Evolutionary conservation across 2,329 filamentous ascomycete genomes (phyloP), one percentile per base, ranked within the genome.

Genomic region (Trichoderma semiorbis): DNA sequence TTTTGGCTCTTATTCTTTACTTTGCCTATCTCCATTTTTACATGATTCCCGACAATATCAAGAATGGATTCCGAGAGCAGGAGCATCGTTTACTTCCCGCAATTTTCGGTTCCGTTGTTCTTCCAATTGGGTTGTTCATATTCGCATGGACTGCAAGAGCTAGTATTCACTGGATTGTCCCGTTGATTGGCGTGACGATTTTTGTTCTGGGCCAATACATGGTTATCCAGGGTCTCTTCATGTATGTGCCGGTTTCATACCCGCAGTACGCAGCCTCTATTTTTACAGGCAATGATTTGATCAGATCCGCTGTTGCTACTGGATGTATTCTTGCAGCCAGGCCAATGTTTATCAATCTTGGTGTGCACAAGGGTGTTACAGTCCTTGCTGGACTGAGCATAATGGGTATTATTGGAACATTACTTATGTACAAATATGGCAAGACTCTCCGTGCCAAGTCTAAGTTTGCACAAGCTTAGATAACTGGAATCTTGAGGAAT

Each of bases 21-120:
- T 62, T 63, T 70, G 58, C 58, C 57, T 70, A 63, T 30, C 67
- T 63, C 30, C 8, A 62, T 30, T 63, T 69, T 28, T 50, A 69
- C 57, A 63, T 55, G 57, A 63, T 43, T 28, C 43, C 67, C 5
- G 58, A 53, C 2, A 70, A 55, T 11, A 32, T 47, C 7, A 69
- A 50, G n/a, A 60, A 60, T 32, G 66, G 66, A n/a, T 60, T 69
- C 7, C 26, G 66, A 34, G 53, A 60, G 26, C 55, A 69, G 28
- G 55, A 69, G 55, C 53, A 69, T 5, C 34, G 53, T 26, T 30
- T 69, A 36, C n/a, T 69, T 14, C 66, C 66, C 6, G 66, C 53
- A 1, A 60, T 50, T 5, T 18, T 61, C 8, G 66, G 53, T 3
- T 61, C 66, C n/a, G 24, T 69, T 34, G n/a, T 47, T 24, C 39